These are phyloP conservation scores for Eutrema yunnanense DNA, from an alignment of 345 rosid species.

Conservation along the genomic window DNA sequence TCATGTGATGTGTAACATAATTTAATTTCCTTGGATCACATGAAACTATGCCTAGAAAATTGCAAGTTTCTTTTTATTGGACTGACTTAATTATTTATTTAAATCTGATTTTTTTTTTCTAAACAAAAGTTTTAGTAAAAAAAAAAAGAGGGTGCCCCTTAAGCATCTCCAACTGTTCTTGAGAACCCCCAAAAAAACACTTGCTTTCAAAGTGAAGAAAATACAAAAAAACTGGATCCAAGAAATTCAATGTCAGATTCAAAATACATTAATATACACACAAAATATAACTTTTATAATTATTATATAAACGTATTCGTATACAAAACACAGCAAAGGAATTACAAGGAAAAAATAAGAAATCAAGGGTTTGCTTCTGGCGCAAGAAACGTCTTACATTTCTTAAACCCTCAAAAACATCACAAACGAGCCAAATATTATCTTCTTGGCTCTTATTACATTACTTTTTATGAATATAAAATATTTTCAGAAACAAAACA, in stretches of 20 bases:
- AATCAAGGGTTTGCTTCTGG: conserved; percentile 7
- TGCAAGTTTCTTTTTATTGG: neutral
- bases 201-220: conserved; percentile 14
- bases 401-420: conserved; percentile 21
- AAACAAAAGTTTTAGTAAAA: neutral
- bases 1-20: conserved; percentile 17
- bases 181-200: neutral
- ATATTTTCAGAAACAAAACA: conserved; percentile 16
- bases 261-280: conserved; percentile 1
- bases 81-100: neutral
- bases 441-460: conserved; percentile 20
- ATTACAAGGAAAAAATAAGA: neutral
- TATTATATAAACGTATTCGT: neutral
- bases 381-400: conserved; percentile 17
- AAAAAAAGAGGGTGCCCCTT: neutral
- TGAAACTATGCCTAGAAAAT: conserved; percentile 18
- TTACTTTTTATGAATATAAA: conserved; percentile 21
- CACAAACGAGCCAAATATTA: conserved; percentile 11
- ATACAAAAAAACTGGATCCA: conserved; percentile 11
- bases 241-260: conserved; percentile 8
- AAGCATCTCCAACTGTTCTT: conserved; percentile 20
- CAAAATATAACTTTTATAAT: neutral
- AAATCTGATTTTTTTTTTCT: neutral
- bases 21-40: conserved; percentile 20
- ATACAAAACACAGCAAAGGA: neutral